phyloP scores from a whole-genome alignment of 163 green algal genomes.

The Trebouxia gelatinosa region DNA sequence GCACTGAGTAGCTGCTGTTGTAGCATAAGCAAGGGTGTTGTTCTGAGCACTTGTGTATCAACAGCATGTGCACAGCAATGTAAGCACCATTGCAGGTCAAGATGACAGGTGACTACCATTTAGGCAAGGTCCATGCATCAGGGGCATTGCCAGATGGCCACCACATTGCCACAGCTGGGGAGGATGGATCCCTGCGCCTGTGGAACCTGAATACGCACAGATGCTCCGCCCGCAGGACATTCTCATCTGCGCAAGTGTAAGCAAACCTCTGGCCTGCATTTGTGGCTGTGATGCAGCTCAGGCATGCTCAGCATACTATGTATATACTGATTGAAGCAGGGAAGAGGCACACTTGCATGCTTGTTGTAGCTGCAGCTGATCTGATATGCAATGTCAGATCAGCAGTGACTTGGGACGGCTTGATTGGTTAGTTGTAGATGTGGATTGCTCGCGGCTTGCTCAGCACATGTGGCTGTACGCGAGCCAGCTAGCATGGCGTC shows the following conservation, averaged over 20 bases:
- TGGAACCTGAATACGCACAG: slow-evolving; percentile 20
- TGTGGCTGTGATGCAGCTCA: no score
- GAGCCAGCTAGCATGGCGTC: no score
- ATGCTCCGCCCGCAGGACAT: slow-evolving; percentile 18
- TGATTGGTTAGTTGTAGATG: no score
- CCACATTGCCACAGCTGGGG: slow-evolving; percentile 25
- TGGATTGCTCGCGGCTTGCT: no score
- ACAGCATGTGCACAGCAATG: no score
- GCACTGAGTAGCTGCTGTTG: no score
- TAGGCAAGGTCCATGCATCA: slow-evolving; percentile 17
- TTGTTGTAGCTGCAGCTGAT: background rate
- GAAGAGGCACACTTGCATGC: background rate
- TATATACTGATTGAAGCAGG: background rate
- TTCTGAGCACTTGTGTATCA: no score
- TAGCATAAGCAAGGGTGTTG: no score
- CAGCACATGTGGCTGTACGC: no score
- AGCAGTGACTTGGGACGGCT: no score
- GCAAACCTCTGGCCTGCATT: background rate
- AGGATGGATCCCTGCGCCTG: slow-evolving; percentile 30
- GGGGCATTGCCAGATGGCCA: slow-evolving; percentile 9
- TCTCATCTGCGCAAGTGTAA: slow-evolving; percentile 23
- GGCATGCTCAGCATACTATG: background rate
- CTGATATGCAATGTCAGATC: background rate
- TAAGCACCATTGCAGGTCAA: slow-evolving; percentile 23
- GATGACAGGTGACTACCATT: slow-evolving; percentile 24